Conservation (phyloP, 352 stramenopile species). For the Pythium coloratum region DNA sequence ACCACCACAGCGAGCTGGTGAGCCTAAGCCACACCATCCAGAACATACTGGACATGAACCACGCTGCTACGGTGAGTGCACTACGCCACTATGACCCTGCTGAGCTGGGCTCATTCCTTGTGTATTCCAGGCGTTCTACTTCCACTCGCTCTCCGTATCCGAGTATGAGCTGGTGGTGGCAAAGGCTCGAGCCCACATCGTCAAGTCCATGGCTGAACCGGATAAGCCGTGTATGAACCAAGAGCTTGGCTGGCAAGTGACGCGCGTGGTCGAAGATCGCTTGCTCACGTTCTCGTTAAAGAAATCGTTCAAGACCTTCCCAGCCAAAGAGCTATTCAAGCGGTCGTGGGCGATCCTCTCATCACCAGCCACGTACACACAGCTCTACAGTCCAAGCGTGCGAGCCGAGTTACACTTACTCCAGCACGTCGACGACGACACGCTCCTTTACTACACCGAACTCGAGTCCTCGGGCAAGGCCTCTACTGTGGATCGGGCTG, state of each 20-base stretch:
- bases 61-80: neutral
- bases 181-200: neutral
- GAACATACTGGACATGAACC: neutral
- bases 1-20: neutral
- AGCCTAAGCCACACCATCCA: neutral
- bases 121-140: neutral
- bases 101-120: neutral
- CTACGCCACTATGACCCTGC: too few relatives aligned
- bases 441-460: constrained; percentile 13
- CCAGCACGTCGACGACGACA: constrained; percentile 13
- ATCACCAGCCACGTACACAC: constrained; percentile 1
- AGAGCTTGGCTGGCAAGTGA: neutral
- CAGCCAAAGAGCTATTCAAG: constrained; percentile 2
- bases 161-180: constrained; percentile 5
- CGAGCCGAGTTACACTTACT: constrained; percentile 4
- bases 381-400: constrained; percentile 6
- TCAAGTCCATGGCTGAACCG: neutral
- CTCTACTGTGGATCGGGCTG: neutral
- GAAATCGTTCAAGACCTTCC: neutral
- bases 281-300: neutral
- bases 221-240: neutral
- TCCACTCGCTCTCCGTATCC: neutral
- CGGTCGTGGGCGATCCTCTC: constrained; percentile 11
- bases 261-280: neutral
- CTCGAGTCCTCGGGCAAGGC: neutral